phyloP scores from a whole-genome alignment of 2,329 filamentous ascomycete genomes.

The Fusarium burgessii region DNA sequence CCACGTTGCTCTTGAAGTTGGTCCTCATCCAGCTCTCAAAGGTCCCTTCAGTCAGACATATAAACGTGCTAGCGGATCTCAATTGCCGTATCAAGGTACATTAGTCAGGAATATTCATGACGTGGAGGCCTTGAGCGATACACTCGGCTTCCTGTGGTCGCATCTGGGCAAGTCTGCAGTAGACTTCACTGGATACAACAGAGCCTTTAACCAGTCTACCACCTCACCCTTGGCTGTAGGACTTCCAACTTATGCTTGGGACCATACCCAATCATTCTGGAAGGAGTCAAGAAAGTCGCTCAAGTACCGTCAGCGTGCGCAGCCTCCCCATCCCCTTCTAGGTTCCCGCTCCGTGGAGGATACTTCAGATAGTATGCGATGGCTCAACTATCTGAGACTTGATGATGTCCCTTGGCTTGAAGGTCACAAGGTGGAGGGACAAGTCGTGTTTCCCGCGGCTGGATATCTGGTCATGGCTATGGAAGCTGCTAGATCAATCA shows the following conservation, averaged over 20 bases:
- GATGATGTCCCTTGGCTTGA: slow-evolving; percentile 53
- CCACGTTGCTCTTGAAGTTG: slow-evolving; percentile 53
- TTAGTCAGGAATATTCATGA: slow-evolving; percentile 36
- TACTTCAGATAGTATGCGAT: slow-evolving; percentile 32
- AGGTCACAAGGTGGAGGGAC: slow-evolving; percentile 51
- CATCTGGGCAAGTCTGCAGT: neutral
- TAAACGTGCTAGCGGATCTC: neutral
- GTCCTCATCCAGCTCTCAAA: slow-evolving; percentile 61
- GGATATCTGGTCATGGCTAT: slow-evolving; percentile 54
- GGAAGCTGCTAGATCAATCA: slow-evolving; percentile 41
- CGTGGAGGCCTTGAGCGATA: slow-evolving; percentile 24
- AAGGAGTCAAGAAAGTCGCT: slow-evolving; percentile 1
- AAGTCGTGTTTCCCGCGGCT: slow-evolving; percentile 56
- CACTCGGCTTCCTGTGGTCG: slow-evolving; percentile 36
- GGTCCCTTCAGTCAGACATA: slow-evolving; percentile 59
- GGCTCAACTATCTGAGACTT: slow-evolving; percentile 43
- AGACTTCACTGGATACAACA: neutral
- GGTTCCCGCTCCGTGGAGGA: neutral
- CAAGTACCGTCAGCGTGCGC: neutral
- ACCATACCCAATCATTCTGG: slow-evolving; percentile 12
- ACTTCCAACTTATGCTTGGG: slow-evolving; percentile 17
- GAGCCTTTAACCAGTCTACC: neutral
- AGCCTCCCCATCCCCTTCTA: slow-evolving; percentile 3
- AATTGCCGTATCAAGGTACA: slow-evolving; percentile 14
- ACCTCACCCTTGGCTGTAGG: slow-evolving; percentile 37